Evolutionary conservation across 2,329 filamentous ascomycete genomes (phyloP).

Genomic region (Amauroascus niger): DNA sequence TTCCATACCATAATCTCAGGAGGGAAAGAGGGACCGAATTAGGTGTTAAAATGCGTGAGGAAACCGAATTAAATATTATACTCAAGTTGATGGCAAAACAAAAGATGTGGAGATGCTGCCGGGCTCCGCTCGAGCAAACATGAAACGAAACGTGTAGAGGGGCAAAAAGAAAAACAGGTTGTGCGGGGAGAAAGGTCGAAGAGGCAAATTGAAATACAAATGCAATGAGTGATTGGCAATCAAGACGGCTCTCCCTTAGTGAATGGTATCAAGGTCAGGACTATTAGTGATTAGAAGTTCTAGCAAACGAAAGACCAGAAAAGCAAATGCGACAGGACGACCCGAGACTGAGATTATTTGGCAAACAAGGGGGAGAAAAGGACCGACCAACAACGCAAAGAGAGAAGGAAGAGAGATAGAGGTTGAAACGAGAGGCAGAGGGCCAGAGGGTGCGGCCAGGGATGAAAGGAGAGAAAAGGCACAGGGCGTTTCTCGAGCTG

Average conservation of each 20-base stretch:
- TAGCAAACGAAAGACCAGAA: not conserved
- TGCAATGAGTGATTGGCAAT: not conserved
- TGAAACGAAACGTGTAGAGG: conserved; percentile 7
- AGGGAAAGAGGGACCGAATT: not conserved
- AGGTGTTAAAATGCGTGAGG: not conserved
- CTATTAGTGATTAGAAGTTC: not conserved
- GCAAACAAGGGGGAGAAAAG: not conserved
- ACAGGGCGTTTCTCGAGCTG: not conserved
- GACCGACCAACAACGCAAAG: not conserved
- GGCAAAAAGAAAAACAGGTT: not conserved
- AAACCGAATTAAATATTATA: not conserved
- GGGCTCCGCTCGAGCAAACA: not conserved
- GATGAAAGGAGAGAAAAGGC: not conserved
- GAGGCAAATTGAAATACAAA: not conserved
- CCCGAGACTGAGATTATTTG: not conserved
- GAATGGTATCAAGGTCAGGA: too few species aligned
- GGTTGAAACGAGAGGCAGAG: not conserved
- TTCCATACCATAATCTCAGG: not conserved
- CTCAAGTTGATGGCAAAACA: not conserved
- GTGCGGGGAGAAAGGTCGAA: not conserved
- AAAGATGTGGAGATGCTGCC: not conserved
- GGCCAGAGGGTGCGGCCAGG: not conserved
- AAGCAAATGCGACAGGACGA: not conserved
- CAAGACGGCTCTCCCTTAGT: not conserved
- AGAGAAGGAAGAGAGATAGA: not conserved